Evolutionary conservation across 768 basidiomycete genomes (phyloP), one percentile per base, ranked within the genome.

Genomic region (Leccinellum luteum): DNA sequence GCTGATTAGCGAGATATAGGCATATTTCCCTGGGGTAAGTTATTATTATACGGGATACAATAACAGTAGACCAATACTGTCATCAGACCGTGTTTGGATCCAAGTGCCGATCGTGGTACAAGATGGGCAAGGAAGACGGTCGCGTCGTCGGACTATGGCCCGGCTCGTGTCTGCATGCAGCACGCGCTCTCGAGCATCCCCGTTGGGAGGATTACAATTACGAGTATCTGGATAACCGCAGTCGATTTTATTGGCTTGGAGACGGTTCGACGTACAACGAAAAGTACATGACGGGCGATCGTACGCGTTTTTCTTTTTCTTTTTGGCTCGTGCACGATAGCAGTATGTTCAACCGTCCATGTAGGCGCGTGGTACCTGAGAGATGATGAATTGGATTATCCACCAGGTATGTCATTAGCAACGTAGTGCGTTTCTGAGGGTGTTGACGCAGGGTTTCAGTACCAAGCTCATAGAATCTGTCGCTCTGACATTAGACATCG

Each of bases 181-280:
- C 75, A 6, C 75, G 74, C 25, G 76, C 79, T 2, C 67, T 87
- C 6, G 70, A 72, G 34, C 67, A 82, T 64, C 85, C 85, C 2
- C 79, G 85, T 6, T 87, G 85, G 85, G 86, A 87, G 58, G 86
- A 87, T 61, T 87, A 75, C 58, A 74, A 76, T 47, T 85, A 82
- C 57, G 79, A 85, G 62, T 68, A 55, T 6, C 64, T 79, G 4
- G 79, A 81, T 54, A 73, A 54, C 7, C 71, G 69, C 54, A 85
- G 84, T 61, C 68, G 81, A 6, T 76, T 86, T 60, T 74, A 80
- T 56, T 88, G 82, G 81, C 74, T 86, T 6, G 85, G 86, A 1
- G 79, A 85, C 54, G 85, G 86, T 15, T 64, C 59, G 74, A 76
- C 19, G 41, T 85, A 82, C 56, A 79, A 85, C 61, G 85, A 86